Conservation (phyloP, 495 filamentous ascomycete genomes). For the Tuber umbilicatum region DNA sequence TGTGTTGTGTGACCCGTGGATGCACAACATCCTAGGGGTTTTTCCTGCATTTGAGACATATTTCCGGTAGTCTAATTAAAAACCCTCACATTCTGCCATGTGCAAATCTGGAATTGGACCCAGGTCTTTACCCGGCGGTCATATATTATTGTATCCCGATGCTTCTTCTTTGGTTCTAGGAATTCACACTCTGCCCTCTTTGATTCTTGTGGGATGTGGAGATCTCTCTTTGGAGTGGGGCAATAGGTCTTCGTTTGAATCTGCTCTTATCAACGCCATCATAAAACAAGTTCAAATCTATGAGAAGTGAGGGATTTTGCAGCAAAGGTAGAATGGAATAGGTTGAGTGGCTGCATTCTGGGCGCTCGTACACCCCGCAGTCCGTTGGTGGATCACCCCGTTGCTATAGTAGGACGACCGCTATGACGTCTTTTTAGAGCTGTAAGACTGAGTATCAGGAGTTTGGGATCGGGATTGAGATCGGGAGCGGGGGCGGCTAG, state of each 20-base stretch:
- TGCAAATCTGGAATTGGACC: neutral
- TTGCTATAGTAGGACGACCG: neutral
- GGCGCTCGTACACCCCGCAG: neutral
- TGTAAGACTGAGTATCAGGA: neutral
- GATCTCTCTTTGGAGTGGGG: neutral
- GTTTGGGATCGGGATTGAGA: neutral
- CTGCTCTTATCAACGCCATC: neutral
- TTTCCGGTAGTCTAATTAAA: neutral
- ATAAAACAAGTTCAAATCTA: neutral
- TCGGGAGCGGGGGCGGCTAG: slow-evolving; percentile 1
- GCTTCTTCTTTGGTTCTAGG: neutral
- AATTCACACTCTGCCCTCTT: neutral
- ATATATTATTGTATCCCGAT: neutral
- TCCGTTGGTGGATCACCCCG: neutral
- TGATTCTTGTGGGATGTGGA: neutral
- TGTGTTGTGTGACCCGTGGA: neutral
- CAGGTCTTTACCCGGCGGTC: neutral
- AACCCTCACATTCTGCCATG: neutral
- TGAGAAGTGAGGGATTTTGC: neutral
- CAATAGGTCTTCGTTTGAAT: neutral
- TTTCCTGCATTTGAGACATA: neutral
- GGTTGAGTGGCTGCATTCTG: neutral
- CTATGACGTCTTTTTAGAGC: neutral
- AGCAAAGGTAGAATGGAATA: neutral
- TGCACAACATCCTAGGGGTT: neutral